phyloP scores from a whole-genome alignment of 2,329 filamentous ascomycete species.

The Aspergillus uvarum region DNA sequence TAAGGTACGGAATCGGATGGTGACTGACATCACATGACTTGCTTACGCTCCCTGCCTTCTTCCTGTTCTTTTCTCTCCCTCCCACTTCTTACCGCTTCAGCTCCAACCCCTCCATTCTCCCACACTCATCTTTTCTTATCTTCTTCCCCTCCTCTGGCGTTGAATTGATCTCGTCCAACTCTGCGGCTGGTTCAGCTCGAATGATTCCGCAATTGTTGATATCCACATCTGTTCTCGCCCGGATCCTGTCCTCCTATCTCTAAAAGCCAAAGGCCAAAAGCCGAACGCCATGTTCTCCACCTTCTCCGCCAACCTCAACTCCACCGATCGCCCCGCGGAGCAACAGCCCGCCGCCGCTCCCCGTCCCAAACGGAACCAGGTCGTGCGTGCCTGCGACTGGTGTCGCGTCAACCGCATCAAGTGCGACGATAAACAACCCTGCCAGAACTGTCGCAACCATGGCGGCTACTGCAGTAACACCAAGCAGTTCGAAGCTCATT shows the following conservation, averaged over 20 bases:
- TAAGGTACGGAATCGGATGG: no score
- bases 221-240: no score
- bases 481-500: not conserved
- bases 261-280: not conserved
- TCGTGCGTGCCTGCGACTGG: conserved; percentile 29
- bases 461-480: conserved; percentile 19
- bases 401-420: conserved; percentile 30
- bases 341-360: not conserved
- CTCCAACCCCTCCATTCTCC: no score
- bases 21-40: no score
- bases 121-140: no score
- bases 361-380: conserved; percentile 20
- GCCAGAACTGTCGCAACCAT: conserved; percentile 13
- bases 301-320: conserved; percentile 6
- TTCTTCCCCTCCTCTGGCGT: no score
- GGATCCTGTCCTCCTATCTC: not conserved
- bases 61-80: no score
- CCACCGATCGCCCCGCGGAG: conserved; percentile 3
- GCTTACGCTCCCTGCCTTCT: no score
- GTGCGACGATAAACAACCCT: conserved; percentile 27
- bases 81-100: no score
- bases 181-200: no score
- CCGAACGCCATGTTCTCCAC: not conserved
- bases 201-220: no score
- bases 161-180: no score